phyloP scores from a whole-genome alignment of 2,329 filamentous ascomycete genomes.

The Bipolaris cookei region DNA sequence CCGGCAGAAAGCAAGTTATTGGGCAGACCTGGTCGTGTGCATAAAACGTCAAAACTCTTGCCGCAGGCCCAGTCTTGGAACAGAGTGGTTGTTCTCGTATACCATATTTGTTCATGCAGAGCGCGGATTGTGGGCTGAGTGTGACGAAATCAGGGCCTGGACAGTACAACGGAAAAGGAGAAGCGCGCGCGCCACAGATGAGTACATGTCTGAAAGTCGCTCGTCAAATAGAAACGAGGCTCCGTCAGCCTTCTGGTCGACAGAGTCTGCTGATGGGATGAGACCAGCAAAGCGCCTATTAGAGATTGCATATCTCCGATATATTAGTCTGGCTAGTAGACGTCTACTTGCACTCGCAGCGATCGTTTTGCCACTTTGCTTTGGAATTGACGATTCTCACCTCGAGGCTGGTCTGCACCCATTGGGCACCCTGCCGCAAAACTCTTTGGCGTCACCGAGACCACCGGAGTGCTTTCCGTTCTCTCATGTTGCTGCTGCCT shows the following conservation, averaged over 20 bases:
- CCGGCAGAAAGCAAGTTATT: not conserved
- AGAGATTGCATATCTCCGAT: too few species aligned
- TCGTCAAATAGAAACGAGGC: not conserved
- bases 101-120: not conserved
- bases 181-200: slow-evolving; percentile 1
- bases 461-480: not conserved
- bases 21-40: slow-evolving; percentile 2
- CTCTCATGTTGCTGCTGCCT: not conserved
- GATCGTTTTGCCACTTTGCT: not conserved
- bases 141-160: slow-evolving; percentile 4
- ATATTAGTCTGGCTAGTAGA: too few species aligned
- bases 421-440: not conserved
- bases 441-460: not conserved
- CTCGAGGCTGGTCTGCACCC: not conserved
- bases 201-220: not conserved
- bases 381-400: not conserved
- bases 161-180: slow-evolving; percentile 1
- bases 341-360: not conserved
- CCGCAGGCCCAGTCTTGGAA: not conserved
- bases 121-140: not conserved
- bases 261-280: too few species aligned
- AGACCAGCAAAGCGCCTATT: too few species aligned
- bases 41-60: not conserved
- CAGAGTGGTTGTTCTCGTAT: not conserved
- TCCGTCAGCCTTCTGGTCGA: too few species aligned